Evolutionary conservation across 2,329 filamentous ascomycete genomes (phyloP).

Genomic region (Coniella vitis): DNA sequence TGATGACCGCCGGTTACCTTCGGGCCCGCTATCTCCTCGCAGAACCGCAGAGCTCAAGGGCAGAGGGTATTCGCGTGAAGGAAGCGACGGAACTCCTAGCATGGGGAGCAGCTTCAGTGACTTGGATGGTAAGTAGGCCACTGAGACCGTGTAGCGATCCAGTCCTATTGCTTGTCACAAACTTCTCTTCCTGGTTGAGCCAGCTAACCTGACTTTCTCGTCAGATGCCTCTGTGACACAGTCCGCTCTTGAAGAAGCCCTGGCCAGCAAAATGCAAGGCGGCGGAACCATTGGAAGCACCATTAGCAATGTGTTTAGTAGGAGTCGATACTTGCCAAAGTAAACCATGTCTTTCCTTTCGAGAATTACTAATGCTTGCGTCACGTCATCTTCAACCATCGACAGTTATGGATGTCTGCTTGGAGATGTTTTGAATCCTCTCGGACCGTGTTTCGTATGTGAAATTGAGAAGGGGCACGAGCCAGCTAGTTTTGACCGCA

Average conservation of each 20-base stretch:
- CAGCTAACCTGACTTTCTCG: conserved; percentile 4
- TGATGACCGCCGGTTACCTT: conserved; percentile 27
- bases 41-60: conserved; percentile 52
- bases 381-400: not conserved
- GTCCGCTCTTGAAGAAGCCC: conserved; percentile 70
- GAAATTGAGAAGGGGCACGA: too few species aligned
- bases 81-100: conserved; percentile 67
- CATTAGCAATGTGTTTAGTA: conserved; percentile 60
- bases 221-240: conserved; percentile 74
- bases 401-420: too few species aligned
- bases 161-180: not conserved
- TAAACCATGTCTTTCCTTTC: not conserved
- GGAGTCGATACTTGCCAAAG: conserved; percentile 50
- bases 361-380: not conserved
- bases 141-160: not conserved
- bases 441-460: too few species aligned
- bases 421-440: too few species aligned
- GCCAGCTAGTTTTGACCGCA: too few species aligned
- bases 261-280: conserved; percentile 65
- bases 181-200: too few species aligned
- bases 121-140: conserved; percentile 55
- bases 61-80: conserved; percentile 48
- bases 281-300: conserved; percentile 48
- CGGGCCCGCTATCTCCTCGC: conserved; percentile 49
- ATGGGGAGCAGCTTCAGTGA: conserved; percentile 86